Conservation (phyloP, 345 rosid genomes). For the Atalantia buxifolia region DNA sequence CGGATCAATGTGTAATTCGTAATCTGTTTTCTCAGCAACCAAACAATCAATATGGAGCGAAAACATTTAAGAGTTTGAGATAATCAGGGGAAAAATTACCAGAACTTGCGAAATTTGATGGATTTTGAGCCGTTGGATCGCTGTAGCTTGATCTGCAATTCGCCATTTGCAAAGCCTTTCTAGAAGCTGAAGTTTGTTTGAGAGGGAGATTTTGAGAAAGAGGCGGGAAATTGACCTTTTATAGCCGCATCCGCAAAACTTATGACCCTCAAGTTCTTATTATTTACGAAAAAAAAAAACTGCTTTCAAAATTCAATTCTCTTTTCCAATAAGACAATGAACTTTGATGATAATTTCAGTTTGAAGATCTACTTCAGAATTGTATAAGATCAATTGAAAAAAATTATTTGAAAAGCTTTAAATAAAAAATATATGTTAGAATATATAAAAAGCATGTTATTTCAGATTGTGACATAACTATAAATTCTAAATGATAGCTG, state of each 20-base stretch:
- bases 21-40: constrained; percentile 5
- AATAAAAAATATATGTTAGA: no score
- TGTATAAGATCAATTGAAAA: no score
- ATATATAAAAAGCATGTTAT: no score
- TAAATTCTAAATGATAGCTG: no score
- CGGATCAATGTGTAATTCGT: not conserved
- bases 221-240: not conserved
- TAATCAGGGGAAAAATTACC: constrained; percentile 2
- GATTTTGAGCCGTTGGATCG: constrained; percentile 17
- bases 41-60: not conserved
- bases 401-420: no score
- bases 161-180: constrained; percentile 11
- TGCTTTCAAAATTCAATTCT: not conserved
- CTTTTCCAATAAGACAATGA: no score
- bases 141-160: constrained; percentile 13
- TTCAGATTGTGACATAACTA: no score
- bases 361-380: no score
- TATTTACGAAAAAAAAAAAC: not conserved
- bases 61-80: not conserved
- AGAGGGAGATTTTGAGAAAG: not conserved
- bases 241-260: not conserved
- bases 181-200: not conserved
- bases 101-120: constrained; percentile 8
- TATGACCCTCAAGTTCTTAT: not conserved
- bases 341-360: no score